Conservation (phyloP, 2,329 filamentous ascomycete species). For the Neoscytalidium dimidiatum region DNA sequence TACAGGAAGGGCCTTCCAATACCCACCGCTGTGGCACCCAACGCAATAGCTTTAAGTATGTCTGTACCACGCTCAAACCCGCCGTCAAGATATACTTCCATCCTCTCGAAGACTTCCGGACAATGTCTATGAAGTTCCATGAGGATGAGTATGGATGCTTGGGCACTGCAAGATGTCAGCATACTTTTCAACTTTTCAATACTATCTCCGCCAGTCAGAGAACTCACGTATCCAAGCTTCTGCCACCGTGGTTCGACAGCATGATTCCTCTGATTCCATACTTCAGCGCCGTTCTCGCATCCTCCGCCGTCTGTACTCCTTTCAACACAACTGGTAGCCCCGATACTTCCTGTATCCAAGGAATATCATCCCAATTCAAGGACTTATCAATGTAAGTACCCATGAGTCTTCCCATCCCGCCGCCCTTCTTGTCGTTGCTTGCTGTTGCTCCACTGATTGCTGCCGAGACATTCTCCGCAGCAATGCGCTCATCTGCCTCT, state of each 20-base stretch:
- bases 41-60: conserved; percentile 66
- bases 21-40: conserved; percentile 64
- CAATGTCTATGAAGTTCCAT: conserved; percentile 64
- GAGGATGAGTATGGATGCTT: conserved; percentile 59
- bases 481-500: conserved; percentile 35
- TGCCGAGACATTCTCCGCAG: conserved; percentile 49
- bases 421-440: conserved; percentile 56
- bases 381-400: conserved; percentile 59
- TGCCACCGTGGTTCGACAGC: conserved; percentile 56
- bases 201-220: conserved; percentile 18
- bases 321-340: conserved; percentile 47
- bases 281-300: conserved; percentile 47
- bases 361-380: conserved; percentile 52
- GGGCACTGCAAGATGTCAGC: conserved; percentile 28
- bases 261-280: conserved; percentile 50
- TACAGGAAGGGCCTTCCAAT: conserved; percentile 64
- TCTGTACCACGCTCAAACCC: conserved; percentile 67
- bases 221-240: conserved; percentile 27
- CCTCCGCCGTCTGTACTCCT: conserved; percentile 47
- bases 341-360: conserved; percentile 45
- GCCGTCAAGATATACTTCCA: conserved; percentile 67
- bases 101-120: conserved; percentile 59
- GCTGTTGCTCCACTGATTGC: conserved; percentile 54
- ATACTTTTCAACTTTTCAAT: too few relatives aligned
- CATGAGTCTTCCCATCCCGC: conserved; percentile 57